A percentile compares a stretch with the other conserved stretches of the same genome.
phyloP scores from a whole-genome alignment of 306 rosid species.

The Fragaria iinumae region DNA sequence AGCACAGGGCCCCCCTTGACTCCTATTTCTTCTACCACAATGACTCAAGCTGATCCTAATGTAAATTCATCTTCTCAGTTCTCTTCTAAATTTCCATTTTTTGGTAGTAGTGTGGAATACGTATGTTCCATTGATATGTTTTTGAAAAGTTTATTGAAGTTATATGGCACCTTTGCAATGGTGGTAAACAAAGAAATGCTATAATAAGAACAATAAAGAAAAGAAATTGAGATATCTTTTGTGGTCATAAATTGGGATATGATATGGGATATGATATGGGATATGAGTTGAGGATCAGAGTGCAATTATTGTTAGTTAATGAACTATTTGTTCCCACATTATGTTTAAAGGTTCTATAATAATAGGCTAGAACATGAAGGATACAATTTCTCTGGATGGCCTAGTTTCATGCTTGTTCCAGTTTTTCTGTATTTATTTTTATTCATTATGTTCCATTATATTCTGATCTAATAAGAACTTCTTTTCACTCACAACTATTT shows the following conservation, averaged over 20 bases:
- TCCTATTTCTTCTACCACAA: conserved; percentile 47
- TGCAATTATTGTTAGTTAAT: background rate
- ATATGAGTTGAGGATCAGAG: background rate
- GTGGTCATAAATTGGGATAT: background rate
- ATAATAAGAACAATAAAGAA: background rate
- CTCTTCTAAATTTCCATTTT: conserved; percentile 9
- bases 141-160: background rate
- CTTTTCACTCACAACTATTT: conserved; percentile 5
- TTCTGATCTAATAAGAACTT: background rate
- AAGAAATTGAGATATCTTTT: background rate
- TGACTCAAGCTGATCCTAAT: conserved; percentile 46
- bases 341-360: background rate
- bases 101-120: conserved; percentile 12
- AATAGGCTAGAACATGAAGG: background rate
- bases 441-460: background rate
- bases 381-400: background rate
- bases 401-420: background rate
- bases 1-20: conserved; percentile 45
- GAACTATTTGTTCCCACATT: background rate
- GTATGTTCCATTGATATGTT: background rate
- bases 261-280: background rate
- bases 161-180: background rate
- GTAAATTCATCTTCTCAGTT: conserved; percentile 19
- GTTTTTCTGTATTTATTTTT: background rate
- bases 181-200: background rate